Conservation (phyloP, 805 yeast genomes). For the Candida schatavii region DNA sequence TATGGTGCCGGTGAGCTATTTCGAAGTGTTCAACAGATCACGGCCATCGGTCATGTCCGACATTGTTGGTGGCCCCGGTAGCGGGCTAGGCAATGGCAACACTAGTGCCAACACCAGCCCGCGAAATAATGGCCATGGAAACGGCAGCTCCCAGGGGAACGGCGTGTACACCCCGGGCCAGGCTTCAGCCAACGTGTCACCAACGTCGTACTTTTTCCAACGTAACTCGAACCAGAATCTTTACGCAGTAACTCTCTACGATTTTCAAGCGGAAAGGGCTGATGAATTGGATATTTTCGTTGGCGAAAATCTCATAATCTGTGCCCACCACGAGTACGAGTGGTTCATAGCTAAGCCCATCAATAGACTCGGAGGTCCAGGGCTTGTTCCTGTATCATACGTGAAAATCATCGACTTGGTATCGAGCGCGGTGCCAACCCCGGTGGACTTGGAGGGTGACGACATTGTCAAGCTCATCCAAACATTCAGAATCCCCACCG, state of each 20-base stretch:
- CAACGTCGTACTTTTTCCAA: not conserved
- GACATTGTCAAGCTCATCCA: slow-evolving; percentile 52
- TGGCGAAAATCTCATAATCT: slow-evolving; percentile 87
- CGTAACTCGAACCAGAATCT: slow-evolving; percentile 44
- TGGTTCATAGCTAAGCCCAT: slow-evolving; percentile 99
- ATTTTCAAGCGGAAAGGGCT: slow-evolving; percentile 74
- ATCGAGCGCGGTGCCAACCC: slow-evolving; percentile 32
- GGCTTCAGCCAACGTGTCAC: not conserved
- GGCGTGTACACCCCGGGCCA: slow-evolving; percentile 4
- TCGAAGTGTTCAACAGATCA: slow-evolving; percentile 71
- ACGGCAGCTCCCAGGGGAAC: slow-evolving; percentile 3
- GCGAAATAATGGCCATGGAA: slow-evolving; percentile 4
- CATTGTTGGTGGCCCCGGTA: not conserved
- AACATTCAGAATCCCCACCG: slow-evolving; percentile 77
- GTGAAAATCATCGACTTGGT: slow-evolving; percentile 81
- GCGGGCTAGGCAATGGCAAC: slow-evolving; percentile 16
- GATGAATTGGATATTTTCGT: slow-evolving; percentile 84
- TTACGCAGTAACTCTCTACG: slow-evolving; percentile 83
- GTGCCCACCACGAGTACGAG: slow-evolving; percentile 94
- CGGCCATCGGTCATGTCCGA: slow-evolving; percentile 28
- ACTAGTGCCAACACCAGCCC: no score
- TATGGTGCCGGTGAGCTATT: slow-evolving; percentile 81
- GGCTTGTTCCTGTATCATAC: slow-evolving; percentile 88
- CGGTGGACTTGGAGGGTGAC: slow-evolving; percentile 43
- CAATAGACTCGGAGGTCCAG: slow-evolving; percentile 94